phyloP scores from a whole-genome alignment of 495 filamentous ascomycete species.

The Annulohypoxylon moriforme region DNA sequence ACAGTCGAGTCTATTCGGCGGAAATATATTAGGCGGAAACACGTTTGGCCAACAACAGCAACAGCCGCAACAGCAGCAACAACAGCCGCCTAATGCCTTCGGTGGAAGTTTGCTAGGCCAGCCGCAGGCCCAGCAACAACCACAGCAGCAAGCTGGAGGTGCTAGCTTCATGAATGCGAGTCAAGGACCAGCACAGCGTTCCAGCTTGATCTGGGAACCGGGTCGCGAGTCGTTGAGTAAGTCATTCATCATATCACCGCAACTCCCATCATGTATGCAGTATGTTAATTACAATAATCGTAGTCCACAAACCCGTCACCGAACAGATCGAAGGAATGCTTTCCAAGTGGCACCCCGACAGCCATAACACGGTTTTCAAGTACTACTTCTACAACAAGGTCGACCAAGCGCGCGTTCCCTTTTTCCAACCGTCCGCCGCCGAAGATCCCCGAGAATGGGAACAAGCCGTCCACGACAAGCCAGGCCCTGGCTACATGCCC shows the following conservation, averaged over 20 bases:
- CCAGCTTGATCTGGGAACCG: constrained; percentile 61
- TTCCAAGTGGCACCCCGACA: constrained; percentile 84
- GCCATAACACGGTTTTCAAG: constrained; percentile 80
- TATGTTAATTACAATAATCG: constrained; percentile 25
- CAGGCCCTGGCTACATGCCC: constrained; percentile 79
- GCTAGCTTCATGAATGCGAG: constrained; percentile 50
- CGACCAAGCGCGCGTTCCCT: constrained; percentile 78
- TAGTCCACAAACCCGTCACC: constrained; percentile 77
- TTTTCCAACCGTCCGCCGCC: constrained; percentile 78
- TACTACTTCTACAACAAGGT: constrained; percentile 96
- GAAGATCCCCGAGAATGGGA: constrained; percentile 93
- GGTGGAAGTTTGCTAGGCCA: constrained; percentile 46
- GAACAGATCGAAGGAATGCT: constrained; percentile 84
- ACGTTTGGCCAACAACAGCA: constrained; percentile 20
- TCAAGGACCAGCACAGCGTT: constrained; percentile 50
- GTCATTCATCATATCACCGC: constrained; percentile 22
- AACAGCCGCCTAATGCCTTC: constrained; percentile 22
- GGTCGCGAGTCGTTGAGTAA: constrained; percentile 57
- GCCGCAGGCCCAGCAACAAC: constrained; percentile 43
- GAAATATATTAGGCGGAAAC: constrained; percentile 30
- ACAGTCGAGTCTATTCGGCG: constrained; percentile 29
- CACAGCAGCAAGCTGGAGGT: constrained; percentile 40
- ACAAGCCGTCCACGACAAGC: constrained; percentile 86
- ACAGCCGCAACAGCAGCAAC: constrained; percentile 17
- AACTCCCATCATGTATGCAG: neutral